Conservation (phyloP, 73 alveolate genomes). For the Paramecium sexaurelia region DNA sequence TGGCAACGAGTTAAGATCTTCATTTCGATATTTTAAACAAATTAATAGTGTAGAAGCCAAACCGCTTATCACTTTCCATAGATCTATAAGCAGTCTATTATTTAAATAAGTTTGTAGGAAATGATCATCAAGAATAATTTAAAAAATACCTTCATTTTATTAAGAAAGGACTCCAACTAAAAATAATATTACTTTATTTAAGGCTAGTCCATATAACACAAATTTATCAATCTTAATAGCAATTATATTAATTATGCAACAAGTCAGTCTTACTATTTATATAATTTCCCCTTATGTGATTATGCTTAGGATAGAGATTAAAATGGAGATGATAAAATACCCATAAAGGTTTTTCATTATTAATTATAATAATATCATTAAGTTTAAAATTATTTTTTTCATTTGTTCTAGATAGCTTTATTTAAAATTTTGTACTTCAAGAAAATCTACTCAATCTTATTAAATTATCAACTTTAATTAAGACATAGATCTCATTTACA, state of each 20-base stretch:
- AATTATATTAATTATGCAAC: background rate
- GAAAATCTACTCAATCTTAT: too few species aligned
- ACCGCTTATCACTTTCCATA: background rate
- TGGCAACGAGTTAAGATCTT: background rate
- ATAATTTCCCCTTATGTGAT: background rate
- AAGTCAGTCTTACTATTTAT: background rate
- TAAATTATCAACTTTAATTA: too few species aligned
- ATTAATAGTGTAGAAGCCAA: background rate
- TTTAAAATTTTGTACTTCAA: background rate
- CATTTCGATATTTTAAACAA: background rate
- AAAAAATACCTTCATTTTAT: background rate
- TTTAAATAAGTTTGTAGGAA: background rate
- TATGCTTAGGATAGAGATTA: background rate
- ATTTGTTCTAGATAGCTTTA: background rate
- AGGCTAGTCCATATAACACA: background rate
- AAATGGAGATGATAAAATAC: background rate
- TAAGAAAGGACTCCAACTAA: slow-evolving; percentile 4
- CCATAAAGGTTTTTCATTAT: slow-evolving; percentile 41
- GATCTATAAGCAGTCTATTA: background rate
- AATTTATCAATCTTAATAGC: background rate
- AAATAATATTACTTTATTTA: slow-evolving; percentile 15
- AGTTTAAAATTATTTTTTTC: background rate
- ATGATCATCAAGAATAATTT: background rate
- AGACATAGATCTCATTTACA: too few species aligned
- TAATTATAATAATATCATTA: background rate